Conservation (phyloP, 352 stramenopile species). For the Phytophthora fragariaefolia region DNA sequence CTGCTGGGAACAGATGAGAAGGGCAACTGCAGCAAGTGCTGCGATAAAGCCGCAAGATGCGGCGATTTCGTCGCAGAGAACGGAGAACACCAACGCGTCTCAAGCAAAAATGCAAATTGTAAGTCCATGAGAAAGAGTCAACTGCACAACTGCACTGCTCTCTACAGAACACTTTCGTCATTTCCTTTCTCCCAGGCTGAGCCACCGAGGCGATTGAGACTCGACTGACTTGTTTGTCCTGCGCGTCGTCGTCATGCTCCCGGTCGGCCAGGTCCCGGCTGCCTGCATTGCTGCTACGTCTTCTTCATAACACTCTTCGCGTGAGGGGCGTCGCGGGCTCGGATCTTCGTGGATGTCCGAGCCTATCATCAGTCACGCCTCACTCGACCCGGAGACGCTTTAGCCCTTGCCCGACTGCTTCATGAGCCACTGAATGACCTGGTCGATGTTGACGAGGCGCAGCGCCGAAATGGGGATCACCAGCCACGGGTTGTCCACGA, state of each 20-base stretch:
- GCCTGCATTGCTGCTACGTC: slow-evolving; percentile 17
- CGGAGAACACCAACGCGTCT: slow-evolving; percentile 9
- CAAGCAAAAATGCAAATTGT: slow-evolving; percentile 35
- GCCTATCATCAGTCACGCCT: slow-evolving; percentile 3
- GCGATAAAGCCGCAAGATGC: not conserved
- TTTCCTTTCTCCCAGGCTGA: slow-evolving; percentile 20
- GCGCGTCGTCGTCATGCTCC: slow-evolving; percentile 8
- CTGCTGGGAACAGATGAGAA: not conserved
- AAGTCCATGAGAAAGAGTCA: slow-evolving; percentile 34
- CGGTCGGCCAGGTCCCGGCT: slow-evolving; percentile 4
- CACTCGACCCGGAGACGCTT: slow-evolving; percentile 21
- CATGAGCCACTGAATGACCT: slow-evolving; percentile 98
- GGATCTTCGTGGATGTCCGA: slow-evolving; percentile 8
- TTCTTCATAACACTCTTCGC: slow-evolving; percentile 26
- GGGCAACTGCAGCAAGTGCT: not conserved
- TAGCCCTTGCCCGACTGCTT: slow-evolving; percentile 93
- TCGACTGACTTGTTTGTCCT: slow-evolving; percentile 20
- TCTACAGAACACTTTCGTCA: slow-evolving; percentile 45
- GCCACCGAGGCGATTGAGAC: slow-evolving; percentile 15
- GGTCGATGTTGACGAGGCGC: slow-evolving; percentile 97
- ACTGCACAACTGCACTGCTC: slow-evolving; percentile 35
- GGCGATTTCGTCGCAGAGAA: too few species aligned
- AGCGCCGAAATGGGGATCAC: slow-evolving; percentile 98
- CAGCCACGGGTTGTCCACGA: slow-evolving; percentile 98
- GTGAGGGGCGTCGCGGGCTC: slow-evolving; percentile 5